Percentiles rank a stretch among this genome's conserved stretches.
Evolutionary conservation across 1,284 basidiomycete genomes (phyloP).

Genomic region (Phaffia rhodozyma): DNA sequence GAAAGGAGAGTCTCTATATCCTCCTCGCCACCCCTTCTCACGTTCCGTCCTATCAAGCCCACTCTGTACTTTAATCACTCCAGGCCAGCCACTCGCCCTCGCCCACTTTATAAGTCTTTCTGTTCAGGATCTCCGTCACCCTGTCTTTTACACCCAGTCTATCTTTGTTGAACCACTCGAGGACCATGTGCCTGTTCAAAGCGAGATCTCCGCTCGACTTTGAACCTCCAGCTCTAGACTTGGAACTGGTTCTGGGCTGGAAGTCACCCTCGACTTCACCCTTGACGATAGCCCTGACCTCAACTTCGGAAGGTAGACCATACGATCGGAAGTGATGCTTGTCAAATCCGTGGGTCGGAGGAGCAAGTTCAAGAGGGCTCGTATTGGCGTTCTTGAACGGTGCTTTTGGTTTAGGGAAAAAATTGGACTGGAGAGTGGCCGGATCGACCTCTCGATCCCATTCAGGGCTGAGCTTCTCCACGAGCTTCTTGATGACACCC

Average conservation of each 20-base stretch:
- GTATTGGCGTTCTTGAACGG: slow-evolving; percentile 16
- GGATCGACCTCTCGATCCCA: slow-evolving; percentile 25
- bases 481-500: slow-evolving; percentile 63
- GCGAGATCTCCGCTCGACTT: slow-evolving; percentile 24
- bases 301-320: slow-evolving; percentile 31
- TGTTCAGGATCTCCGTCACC: not conserved
- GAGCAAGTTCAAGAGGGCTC: slow-evolving; percentile 20
- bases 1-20: too few species aligned
- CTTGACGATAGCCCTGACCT: slow-evolving; percentile 27
- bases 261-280: slow-evolving; percentile 24
- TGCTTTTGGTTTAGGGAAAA: slow-evolving; percentile 2
- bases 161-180: not conserved
- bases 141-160: slow-evolving; percentile 1
- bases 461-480: slow-evolving; percentile 43
- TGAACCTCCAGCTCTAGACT: too few species aligned
- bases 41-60: too few species aligned
- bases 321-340: slow-evolving; percentile 31
- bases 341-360: slow-evolving; percentile 27
- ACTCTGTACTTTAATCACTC: too few species aligned
- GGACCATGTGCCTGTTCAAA: not conserved
- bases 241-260: too few species aligned
- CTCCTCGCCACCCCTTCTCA: too few species aligned
- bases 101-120: not conserved
- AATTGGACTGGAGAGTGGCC: slow-evolving; percentile 19
- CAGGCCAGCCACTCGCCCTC: too few species aligned